These are phyloP conservation scores for Dendrocalamus sinicus DNA, from an alignment of 176 grass and related monocot species.

Conservation along the genomic window DNA sequence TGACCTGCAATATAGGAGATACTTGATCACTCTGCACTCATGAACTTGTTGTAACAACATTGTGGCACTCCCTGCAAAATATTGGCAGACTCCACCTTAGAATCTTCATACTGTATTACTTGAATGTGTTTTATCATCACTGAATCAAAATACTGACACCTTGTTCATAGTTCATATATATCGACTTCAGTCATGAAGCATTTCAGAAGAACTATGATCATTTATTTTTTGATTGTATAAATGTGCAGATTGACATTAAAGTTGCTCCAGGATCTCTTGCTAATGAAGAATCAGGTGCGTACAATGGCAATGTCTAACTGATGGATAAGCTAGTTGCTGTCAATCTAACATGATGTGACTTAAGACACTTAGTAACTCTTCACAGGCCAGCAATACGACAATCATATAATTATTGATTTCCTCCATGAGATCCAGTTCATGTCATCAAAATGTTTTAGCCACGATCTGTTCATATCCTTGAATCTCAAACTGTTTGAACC, in stretches of 20 bases:
- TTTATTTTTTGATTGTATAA: constrained; percentile 7
- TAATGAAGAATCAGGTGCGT: constrained; percentile 83
- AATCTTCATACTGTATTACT: constrained; percentile 7
- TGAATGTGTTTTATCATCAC: neutral
- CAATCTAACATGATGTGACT: neutral
- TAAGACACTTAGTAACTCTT: neutral
- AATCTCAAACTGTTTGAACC: neutral
- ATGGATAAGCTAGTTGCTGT: constrained; percentile 13
- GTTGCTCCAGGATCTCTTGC: constrained; percentile 91
- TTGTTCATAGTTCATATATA: neutral
- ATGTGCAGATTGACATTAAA: constrained; percentile 83
- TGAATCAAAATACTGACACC: neutral
- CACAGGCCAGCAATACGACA: neutral
- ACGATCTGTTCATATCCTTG: neutral
- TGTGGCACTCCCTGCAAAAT: constrained; percentile 25
- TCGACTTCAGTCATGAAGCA: constrained; percentile 16
- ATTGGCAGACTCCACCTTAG: neutral
- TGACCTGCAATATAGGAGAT: neutral
- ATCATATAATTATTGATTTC: neutral
- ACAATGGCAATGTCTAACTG: constrained; percentile 1
- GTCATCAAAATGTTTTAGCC: neutral
- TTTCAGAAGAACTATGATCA: neutral
- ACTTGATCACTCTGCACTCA: too few relatives aligned
- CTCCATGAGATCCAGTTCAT: constrained; percentile 1
- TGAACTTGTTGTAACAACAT: neutral